Evolutionary conservation across 176 grass and related monocot genomes (phyloP), one percentile per base, ranked within the genome.

Genomic region (Elaeis guineensis): DNA sequence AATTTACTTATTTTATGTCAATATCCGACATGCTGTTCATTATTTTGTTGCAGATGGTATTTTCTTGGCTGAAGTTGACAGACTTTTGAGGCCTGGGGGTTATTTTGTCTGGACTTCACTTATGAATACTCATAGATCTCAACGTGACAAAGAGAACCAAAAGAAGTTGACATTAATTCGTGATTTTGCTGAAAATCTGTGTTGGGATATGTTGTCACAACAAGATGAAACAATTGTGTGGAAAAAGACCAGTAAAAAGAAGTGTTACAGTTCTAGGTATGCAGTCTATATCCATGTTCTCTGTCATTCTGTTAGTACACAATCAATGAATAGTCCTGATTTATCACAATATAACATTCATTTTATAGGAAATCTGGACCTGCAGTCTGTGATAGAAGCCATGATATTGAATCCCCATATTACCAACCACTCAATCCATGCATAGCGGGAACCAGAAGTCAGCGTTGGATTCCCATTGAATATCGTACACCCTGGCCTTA

Each of bases 201-300:
- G 88, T 73, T 98, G 93, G 93, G 93, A 98, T 78, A 78, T 98
- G 64, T 65, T 92, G 53, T 92, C 93, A 50, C 93, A 98, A 56
- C 93, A 98, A 89, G 93, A 98, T 53, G 93, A 98, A 76, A 98
- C 93, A 64, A 81, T 83, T 79, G 88, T 98, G 57, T 98, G 93
- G 93, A 98, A 98, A 69, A 98, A 98, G 57, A 89, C 81, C 50
- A 81, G 66, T 63, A 86, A 67, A 75, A 83, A 20, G 72, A 86
- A 92, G 11, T 92, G 88, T 64, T 92, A 92, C 79, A 81, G 16
- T 63, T 83, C 69, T 49, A 85, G 85, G 93, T 98, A 80, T 77
- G 57, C 35, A 25, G 50, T 63, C 15, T 21, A 44, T 14, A 2
- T 24, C 29, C 16, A 58, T 54, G 21, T 24, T 23, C 28, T 22